Evolutionary conservation across 495 filamentous ascomycete species (phyloP), one percentile per base, ranked within the genome.

Genomic region (Aspergillus ostianus): DNA sequence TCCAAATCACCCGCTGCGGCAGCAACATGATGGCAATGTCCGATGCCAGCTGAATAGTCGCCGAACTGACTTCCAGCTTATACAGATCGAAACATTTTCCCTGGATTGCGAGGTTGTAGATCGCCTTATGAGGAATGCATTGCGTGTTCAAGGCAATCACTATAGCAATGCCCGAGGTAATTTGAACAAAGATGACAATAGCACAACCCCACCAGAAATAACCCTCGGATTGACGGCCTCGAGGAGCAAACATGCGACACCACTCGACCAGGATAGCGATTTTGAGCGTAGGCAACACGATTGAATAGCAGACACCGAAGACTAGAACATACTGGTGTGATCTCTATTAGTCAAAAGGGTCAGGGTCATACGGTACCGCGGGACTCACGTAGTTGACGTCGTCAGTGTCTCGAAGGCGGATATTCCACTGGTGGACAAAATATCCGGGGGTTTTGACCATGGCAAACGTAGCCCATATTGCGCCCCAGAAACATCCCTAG

Each of bases 1-100:
- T 51, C 68, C 68, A 70, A 32, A 70, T 68, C 13, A 63, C 61
- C 2, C 60, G 53, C 44, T 68, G 68, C 2, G 65, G 65, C 45
- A 68, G 58, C 2, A 66, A 29, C 13, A 68, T 56, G 27, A 61
- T 61, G n/a, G 53, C 19, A 15, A 61, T 13, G 36, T 61, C 58
- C 10, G 36, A 49, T 20, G 49, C 36, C 4, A 60, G 51, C 26
- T 60, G 58, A 36, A 60, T 55, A 19, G 23, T 51, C 6, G 51
- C 58, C 17, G 58, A 61, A 13, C n/a, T 47, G 4, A 61, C 47
- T 30, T 56, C 45, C 8, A 61, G 51, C 27, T 55, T 55, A 29
- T 55, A 55, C n/a, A 56, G 20, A 15, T 56, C 29, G 52, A 56
- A 61, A 23, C 58, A 61, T 8, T 61, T 52, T 3, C 27, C 52